Evolutionary conservation across 345 rosid species (phyloP), one percentile per base, ranked within the genome.

Genomic region (Kernera saxatilis): DNA sequence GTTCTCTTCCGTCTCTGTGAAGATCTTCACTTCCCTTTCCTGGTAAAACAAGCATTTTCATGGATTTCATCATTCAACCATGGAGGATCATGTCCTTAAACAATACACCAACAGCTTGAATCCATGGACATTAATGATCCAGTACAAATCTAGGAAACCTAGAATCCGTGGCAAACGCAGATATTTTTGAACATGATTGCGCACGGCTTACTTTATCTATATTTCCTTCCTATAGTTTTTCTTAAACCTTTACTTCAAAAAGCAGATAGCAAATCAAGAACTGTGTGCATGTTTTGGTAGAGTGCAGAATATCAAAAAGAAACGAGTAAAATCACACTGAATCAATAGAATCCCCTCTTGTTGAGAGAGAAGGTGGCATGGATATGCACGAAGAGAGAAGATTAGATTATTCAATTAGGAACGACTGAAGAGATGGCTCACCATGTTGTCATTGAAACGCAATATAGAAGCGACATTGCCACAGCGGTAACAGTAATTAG

Each of bases 401-500:
- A 45, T 3, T 10, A 40, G 48, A 74, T 27, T 56, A 48, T 23
- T 50, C 37, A 50, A 17, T 48, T 17, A 12, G 21, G 17, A 67
- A 49, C 52, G 17, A 21, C 36, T 62, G n/a, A 27, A 46, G 67
- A 52, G 59, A 71, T 35, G 68, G 55, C 87, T 86, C 74, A 88
- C 99, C 99, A 92, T 92, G 71, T 87, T 92, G 77, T 95, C 99
- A 77, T 87, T 87, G 82, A 89, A 95, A 83, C 98, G 88, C 89
- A 95, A 84, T 73, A 95, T 92, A 35, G 99, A 95, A 66, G 99
- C 99, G 4, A 94, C 99, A 79, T 94, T 94, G 62, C 99, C 98
- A 79, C 99, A 94, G 14, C 99, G 97, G 67, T 94, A 94, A 74
- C 99, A 94, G 69, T 94, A 94, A 82, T 94, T 94, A 39, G 98